phyloP scores from a whole-genome alignment of 2,329 filamentous ascomycete species.

The Gnomoniopsis smithogilvyi region DNA sequence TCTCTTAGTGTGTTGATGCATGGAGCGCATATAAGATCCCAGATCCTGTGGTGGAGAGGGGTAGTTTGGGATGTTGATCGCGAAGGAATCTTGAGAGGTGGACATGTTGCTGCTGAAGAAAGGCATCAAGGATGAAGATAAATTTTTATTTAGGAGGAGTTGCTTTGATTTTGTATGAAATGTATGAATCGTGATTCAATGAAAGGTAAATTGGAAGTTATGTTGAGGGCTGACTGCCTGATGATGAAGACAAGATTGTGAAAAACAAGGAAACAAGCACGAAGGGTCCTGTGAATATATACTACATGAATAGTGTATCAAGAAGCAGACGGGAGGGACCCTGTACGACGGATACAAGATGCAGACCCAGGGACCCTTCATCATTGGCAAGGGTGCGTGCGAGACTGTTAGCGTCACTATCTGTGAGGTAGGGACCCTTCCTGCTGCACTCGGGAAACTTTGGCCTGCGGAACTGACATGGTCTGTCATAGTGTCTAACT shows the following conservation, averaged over 20 bases:
- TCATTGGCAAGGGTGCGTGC: background rate
- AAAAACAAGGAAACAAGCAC: background rate
- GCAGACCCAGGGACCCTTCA: conserved; percentile 1
- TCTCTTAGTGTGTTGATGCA: conserved; percentile 63
- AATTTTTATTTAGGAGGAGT: background rate
- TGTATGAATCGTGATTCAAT: background rate
- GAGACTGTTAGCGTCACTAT: conserved; percentile 18
- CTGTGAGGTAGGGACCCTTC: conserved; percentile 13
- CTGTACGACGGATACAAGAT: background rate
- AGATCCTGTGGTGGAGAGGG: conserved; percentile 27
- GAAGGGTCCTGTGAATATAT: background rate
- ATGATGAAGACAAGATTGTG: background rate
- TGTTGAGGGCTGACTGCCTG: background rate
- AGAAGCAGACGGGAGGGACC: background rate
- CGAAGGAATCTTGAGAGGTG: conserved; percentile 20
- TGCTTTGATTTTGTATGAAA: background rate
- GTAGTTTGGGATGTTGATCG: conserved; percentile 21
- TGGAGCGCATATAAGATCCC: conserved; percentile 52
- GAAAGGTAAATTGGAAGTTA: background rate
- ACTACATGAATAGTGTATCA: background rate
- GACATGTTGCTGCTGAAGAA: conserved; percentile 21
- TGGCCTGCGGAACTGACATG: conserved; percentile 21
- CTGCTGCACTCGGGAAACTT: conserved; percentile 3
- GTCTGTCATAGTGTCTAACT: conserved; percentile 18
- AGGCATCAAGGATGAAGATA: conserved; percentile 11